Percentiles rank a stretch among this genome's conserved stretches.
These are phyloP conservation scores for Saksenaea vasiformis DNA, from an alignment of 371 early-diverging fungal genomes.

Conservation along the genomic window DNA sequence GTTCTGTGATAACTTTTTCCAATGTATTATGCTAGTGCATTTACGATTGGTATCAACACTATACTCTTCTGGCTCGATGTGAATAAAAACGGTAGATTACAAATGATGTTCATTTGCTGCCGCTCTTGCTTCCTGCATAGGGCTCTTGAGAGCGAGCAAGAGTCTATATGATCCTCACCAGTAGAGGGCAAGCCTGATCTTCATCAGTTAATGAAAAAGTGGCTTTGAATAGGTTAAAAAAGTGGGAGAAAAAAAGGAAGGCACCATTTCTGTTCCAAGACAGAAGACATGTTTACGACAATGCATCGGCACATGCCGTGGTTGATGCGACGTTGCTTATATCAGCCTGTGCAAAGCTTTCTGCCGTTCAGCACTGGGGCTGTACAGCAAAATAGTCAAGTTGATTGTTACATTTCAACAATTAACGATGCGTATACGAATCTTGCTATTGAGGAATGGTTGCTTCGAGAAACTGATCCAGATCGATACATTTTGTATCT, in stretches of 20 bases:
- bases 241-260: neutral
- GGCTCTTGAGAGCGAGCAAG: too few species aligned
- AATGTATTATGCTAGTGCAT: too few species aligned
- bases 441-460: conserved; percentile 93
- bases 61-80: too few species aligned
- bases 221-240: neutral
- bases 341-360: neutral
- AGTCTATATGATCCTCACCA: too few species aligned
- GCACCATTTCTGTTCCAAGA: neutral
- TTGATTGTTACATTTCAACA: conserved; percentile 63
- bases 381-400: conserved; percentile 19
- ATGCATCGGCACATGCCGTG: neutral
- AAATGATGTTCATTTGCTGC: too few species aligned
- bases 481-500: conserved; percentile 73
- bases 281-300: neutral
- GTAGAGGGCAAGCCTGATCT: neutral
- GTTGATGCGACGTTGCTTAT: neutral
- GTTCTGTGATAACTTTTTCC: too few species aligned
- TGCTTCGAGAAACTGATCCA: conserved; percentile 70
- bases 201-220: neutral
- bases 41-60: too few species aligned
- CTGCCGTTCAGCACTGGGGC: conserved; percentile 1
- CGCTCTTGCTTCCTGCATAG: too few species aligned
- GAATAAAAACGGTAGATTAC: too few species aligned
- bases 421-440: conserved; percentile 83